A percentile compares a stretch with the other conserved stretches of the same genome.
phyloP scores from a whole-genome alignment of 352 stramenopile species.

The Phytophthora melonis region DNA sequence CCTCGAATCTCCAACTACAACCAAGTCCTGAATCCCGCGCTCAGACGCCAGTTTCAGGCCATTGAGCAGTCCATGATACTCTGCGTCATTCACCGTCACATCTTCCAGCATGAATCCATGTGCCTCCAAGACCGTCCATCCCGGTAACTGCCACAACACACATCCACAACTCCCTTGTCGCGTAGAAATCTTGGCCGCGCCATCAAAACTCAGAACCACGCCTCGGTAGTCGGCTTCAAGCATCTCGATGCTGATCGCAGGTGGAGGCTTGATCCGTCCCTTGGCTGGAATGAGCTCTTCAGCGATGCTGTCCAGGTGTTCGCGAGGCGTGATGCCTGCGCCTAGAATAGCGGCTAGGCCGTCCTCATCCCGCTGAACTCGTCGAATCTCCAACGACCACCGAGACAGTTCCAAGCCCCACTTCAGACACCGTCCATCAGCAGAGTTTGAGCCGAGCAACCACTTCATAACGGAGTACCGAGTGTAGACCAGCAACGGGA shows the following conservation, averaged over 20 bases:
- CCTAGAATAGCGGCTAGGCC: conserved; percentile 14
- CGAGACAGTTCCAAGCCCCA: conserved; percentile 3
- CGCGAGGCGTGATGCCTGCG: conserved; percentile 13
- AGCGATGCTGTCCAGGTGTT: conserved; percentile 10
- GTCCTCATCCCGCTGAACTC: conserved; percentile 5
- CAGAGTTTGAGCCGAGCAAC: conserved; percentile 2
- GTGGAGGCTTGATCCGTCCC: conserved; percentile 1
- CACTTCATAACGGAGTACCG: conserved; percentile 17
- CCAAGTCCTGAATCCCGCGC: not conserved
- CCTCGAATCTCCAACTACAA: not conserved
- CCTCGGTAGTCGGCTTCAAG: conserved; percentile 2
- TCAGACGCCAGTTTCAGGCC: not conserved
- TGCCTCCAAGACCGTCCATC: too few relatives aligned
- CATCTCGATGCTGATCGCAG: conserved; percentile 13
- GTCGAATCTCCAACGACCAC: conserved; percentile 5
- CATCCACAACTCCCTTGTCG: conserved; percentile 1
- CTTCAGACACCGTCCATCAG: not conserved
- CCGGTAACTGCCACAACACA: too few relatives aligned
- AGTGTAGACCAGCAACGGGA: not conserved
- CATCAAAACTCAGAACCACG: conserved; percentile 19
- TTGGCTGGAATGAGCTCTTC: conserved; percentile 16
- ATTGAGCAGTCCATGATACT: conserved; percentile 6
- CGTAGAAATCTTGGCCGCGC: conserved; percentile 9
- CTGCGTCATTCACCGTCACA: conserved; percentile 20
- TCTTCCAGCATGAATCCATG: too few relatives aligned